Percentiles rank a stretch among this genome's conserved stretches.
These are phyloP conservation scores for Crithidia expoeki DNA, from an alignment of 208 protist genomes.

Conservation along the genomic window DNA sequence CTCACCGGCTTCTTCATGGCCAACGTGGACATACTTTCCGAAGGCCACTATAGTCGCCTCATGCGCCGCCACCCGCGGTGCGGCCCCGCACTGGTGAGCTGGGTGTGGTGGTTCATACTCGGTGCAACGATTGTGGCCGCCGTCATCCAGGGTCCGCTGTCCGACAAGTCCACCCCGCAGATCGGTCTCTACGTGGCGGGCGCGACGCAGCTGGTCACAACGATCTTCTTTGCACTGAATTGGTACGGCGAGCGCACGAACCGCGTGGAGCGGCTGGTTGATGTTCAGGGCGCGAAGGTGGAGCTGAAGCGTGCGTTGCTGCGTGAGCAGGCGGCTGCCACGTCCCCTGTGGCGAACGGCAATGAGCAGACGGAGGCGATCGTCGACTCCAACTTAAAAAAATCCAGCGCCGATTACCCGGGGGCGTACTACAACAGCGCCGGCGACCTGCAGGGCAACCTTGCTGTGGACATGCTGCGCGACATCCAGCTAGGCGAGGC, in stretches of 20 bases:
- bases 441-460: slow-evolving; percentile 6
- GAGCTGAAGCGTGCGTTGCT: slow-evolving; percentile 26
- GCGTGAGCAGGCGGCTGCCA: neutral
- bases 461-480: slow-evolving; percentile 18
- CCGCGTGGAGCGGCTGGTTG: slow-evolving; percentile 50
- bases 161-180: slow-evolving; percentile 44
- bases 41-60: slow-evolving; percentile 81
- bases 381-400: slow-evolving; percentile 21
- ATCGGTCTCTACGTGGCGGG: slow-evolving; percentile 63
- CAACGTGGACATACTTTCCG: slow-evolving; percentile 79
- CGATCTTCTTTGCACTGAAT: slow-evolving; percentile 67
- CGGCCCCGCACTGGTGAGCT: slow-evolving; percentile 71
- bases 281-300: slow-evolving; percentile 30
- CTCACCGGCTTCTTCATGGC: slow-evolving; percentile 59
- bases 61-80: slow-evolving; percentile 49
- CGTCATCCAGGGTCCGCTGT: slow-evolving; percentile 58
- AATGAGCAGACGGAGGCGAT: neutral
- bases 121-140: slow-evolving; percentile 51
- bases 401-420: slow-evolving; percentile 18
- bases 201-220: slow-evolving; percentile 55
- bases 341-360: neutral
- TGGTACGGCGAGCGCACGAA: slow-evolving; percentile 75
- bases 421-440: slow-evolving; percentile 2
- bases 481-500: slow-evolving; percentile 4
- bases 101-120: slow-evolving; percentile 78